A percentile compares a stretch with the other conserved stretches of the same genome.
These are phyloP conservation scores for Pythium oligandrum DNA, from an alignment of 352 stramenopile species.

Conservation along the genomic window DNA sequence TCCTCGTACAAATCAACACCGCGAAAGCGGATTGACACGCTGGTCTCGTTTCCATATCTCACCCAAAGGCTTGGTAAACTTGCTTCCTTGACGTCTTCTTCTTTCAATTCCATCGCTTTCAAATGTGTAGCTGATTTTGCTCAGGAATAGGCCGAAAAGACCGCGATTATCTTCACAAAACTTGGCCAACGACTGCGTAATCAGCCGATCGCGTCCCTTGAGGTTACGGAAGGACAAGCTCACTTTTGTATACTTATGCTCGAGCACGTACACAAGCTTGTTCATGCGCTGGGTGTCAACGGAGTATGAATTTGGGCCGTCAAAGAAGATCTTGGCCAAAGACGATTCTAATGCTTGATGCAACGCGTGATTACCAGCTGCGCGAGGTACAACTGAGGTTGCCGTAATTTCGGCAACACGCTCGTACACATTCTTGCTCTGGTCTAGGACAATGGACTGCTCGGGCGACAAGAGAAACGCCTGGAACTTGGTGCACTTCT, in stretches of 20 bases:
- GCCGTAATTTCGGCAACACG: too few species aligned
- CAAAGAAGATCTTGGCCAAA: constrained; percentile 6
- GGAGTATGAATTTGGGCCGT: neutral
- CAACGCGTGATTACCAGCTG: constrained; percentile 1
- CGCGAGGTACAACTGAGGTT: constrained; percentile 7
- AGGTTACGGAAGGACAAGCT: constrained; percentile 14
- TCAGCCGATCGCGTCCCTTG: constrained; percentile 14
- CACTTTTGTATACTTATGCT: constrained; percentile 13
- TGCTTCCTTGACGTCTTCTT: too few species aligned
- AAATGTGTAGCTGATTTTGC: constrained; percentile 11
- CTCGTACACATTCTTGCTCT: too few species aligned
- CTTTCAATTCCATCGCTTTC: neutral
- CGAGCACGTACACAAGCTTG: constrained; percentile 19
- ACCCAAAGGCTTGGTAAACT: constrained; percentile 7
- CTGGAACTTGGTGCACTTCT: constrained; percentile 1
- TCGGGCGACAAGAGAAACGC: neutral
- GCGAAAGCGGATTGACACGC: too few species aligned
- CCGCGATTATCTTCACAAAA: constrained; percentile 8
- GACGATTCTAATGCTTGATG: constrained; percentile 1
- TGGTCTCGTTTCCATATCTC: neutral
- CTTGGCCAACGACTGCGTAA: constrained; percentile 11
- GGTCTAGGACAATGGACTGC: neutral
- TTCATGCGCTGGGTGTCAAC: neutral
- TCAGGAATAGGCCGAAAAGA: constrained; percentile 8
- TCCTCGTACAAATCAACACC: constrained; percentile 12